These are phyloP conservation scores for Pseudogymnoascus sp. DNA, from an alignment of 2,329 filamentous ascomycete genomes.

Conservation along the genomic window DNA sequence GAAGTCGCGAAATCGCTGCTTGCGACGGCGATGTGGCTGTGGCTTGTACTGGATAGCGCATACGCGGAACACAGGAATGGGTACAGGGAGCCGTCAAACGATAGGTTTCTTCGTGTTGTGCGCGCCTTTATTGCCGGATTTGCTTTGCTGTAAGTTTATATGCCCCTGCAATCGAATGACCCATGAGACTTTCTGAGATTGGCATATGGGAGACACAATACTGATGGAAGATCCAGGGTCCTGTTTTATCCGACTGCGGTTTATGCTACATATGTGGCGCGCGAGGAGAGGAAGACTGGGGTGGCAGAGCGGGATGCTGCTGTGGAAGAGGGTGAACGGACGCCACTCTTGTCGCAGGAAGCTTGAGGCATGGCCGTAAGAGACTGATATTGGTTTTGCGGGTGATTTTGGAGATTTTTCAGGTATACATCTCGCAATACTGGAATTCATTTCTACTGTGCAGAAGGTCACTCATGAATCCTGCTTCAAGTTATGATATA, in stretches of 20 bases:
- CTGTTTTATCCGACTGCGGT: conserved; percentile 19
- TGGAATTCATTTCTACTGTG: conserved; percentile 1
- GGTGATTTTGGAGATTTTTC: neutral
- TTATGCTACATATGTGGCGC: conserved; percentile 13
- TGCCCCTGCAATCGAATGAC: neutral
- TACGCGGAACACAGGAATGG: conserved; percentile 4
- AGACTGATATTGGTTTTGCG: neutral
- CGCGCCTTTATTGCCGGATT: conserved; percentile 18
- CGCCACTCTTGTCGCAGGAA: neutral
- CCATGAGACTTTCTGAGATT: too few relatives aligned
- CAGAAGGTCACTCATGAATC: neutral
- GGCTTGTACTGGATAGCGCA: conserved; percentile 19
- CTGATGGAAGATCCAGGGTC: conserved; percentile 10
- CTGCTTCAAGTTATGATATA: conserved; percentile 4
- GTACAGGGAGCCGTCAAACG: neutral
- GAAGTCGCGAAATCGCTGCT: conserved; percentile 19
- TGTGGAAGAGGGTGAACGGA: neutral
- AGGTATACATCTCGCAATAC: neutral
- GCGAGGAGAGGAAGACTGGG: neutral
- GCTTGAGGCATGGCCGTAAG: neutral
- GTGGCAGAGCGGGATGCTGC: neutral
- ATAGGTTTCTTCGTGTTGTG: conserved; percentile 13
- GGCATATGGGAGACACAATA: neutral
- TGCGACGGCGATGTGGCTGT: conserved; percentile 20
- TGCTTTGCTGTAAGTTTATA: conserved; percentile 19